phyloP scores from a whole-genome alignment of 2,329 filamentous ascomycete genomes.

The Colletotrichum lini region DNA sequence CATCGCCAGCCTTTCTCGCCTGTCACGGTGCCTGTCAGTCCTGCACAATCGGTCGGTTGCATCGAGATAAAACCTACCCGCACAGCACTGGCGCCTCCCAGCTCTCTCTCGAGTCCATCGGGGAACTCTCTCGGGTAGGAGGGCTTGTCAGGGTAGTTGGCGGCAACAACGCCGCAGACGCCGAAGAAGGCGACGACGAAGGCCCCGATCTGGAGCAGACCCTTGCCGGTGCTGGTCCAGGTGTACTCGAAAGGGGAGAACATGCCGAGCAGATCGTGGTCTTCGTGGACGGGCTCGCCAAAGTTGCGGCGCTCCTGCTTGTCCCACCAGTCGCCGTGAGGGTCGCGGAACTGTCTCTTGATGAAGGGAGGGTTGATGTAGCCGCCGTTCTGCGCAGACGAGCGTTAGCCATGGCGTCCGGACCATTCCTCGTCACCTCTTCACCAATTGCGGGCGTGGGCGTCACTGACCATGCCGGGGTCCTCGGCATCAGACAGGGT shows the following conservation, averaged over 20 bases:
- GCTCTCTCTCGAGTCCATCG: conserved; percentile 79
- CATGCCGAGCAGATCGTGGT: conserved; percentile 92
- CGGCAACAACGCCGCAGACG: conserved; percentile 77
- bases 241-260: conserved; percentile 93
- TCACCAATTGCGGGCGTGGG: not conserved
- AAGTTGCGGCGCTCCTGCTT: conserved; percentile 97
- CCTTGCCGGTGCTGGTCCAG: conserved; percentile 81
- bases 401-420: conserved; percentile 44
- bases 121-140: conserved; percentile 80
- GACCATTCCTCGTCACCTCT: not conserved
- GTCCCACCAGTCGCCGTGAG: conserved; percentile 96
- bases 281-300: conserved; percentile 96
- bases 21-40: conserved; percentile 43
- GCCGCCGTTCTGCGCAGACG: conserved; percentile 79
- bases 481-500: conserved; percentile 72
- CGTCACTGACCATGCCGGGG: conserved; percentile 73
- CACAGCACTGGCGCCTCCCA: conserved; percentile 78
- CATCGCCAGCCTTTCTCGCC: conserved; percentile 71
- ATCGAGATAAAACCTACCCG: conserved; percentile 67
- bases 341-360: conserved; percentile 94
- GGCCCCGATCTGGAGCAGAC: conserved; percentile 75
- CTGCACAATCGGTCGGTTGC: not conserved
- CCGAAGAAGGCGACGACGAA: conserved; percentile 76
- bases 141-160: conserved; percentile 80
- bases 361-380: conserved; percentile 84